Base-by-base conservation (phyloP, 441 rosid genomes). In the Croton laevigatus region DNA sequence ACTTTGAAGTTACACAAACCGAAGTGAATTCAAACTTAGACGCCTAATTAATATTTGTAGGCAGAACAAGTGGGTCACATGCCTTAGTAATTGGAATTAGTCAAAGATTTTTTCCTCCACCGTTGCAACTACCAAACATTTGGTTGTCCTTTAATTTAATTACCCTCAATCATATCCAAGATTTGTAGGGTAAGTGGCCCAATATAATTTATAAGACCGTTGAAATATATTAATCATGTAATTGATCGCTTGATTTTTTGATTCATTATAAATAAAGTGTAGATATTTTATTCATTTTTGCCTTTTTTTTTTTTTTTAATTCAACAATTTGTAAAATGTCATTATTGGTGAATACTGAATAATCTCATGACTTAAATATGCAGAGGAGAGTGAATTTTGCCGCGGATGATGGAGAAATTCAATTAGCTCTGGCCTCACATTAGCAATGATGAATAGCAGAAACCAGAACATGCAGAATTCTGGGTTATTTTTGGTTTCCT, bases 301-400 rank as follows among this genome's bases (percentile, higher is more conserved):
- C n/a, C n/a, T n/a, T 3, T 38, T 38, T 1, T 38, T 38, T 38
- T 1, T 38, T 38, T 38, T 38, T 38, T 38, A 27, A 27, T 27
- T 38, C 42, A 8, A 38, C 8, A 38, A 38, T 5, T 1, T 3
- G 3, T 37, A 37, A 37, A 38, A 38, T 4, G 3, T 38, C 7
- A 38, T 7, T 3, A 7, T 38, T 38, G 42, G 42, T 3, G 42
- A 38, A 38, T 5, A 38, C 5, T 40, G 44, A 40, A 1, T 40
- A 40, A 40, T 9, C 44, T 8, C 48, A 8, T 58, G n/a, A n/a
- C n/a, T n/a, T 22, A 60, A 45, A 57, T 49, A 53, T 82, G 86
- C 96, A 93, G 96, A 93, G 75, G 68, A 80, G 96, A 74, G 98
- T 91, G 74, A 93, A 88, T 75, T 89, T 91, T 81, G 70, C 71